Evolutionary conservation across 257 asterid genomes (phyloP), one percentile per base, ranked within the genome.

Genomic region (Rauvolfia tetraphylla): DNA sequence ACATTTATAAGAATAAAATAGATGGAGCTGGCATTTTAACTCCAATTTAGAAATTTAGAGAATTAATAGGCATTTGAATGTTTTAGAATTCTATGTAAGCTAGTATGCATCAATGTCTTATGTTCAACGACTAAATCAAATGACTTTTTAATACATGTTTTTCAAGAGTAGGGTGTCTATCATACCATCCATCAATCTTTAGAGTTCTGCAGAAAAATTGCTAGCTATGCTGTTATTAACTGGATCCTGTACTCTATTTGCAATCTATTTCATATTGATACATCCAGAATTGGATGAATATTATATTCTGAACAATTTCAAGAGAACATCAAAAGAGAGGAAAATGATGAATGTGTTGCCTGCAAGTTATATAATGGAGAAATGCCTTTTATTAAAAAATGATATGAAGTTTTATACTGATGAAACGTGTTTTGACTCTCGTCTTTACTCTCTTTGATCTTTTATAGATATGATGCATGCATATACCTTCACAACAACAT

Each of bases 381-480:
- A 46, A 12, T 48, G 53, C 5, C 2, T 65, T 63, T 20, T 61
- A 10, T 46, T 12, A 29, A 2, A 8, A 51, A 53, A 53, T 4
- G 20, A 53, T 18, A 3, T 18, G 22, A 9, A 31, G 20, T 73
- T 36, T 75, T 42, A n/a, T 42, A 39, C 54, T 23, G 29, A 61
- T 41, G 29, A 13, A 65, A 54, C 38, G 0, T 34, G 42, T 11
- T 7, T n/a, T 38, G 31, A 27, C 13, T 61, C 51, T 29, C 54
- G 2, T 20, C 8, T 38, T 68, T 58, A 20, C 63, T 23, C 20
- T 22, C 22, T 56, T 78, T 66, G 81, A 72, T 67, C 44, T 51
- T 82, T 38, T 80, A 66, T 87, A 95, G 99, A 89, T 95, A 89
- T 20, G 99, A 87, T 84, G 91, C 90, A 39, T 79, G 77, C 76